phyloP scores from a whole-genome alignment of 176 grass and related monocot genomes.

The Microstegium vimineum region DNA sequence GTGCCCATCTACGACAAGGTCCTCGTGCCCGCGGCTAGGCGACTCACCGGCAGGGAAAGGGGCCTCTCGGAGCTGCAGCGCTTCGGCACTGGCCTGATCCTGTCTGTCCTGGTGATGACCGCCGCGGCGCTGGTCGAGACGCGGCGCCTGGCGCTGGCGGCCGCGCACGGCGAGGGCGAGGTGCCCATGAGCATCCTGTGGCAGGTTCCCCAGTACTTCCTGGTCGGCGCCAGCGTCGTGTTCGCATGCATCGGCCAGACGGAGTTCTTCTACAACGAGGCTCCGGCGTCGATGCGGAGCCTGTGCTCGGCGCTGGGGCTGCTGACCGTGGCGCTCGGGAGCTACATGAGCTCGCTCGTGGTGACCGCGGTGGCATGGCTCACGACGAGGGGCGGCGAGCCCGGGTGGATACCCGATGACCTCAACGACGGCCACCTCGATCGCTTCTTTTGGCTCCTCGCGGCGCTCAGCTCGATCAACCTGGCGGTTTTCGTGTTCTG shows the following conservation, averaged over 20 bases:
- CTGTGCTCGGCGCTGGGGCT: slow-evolving; percentile 39
- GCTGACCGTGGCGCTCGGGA: slow-evolving; percentile 40
- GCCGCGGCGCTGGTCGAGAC: slow-evolving; percentile 62
- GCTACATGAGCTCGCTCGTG: slow-evolving; percentile 55
- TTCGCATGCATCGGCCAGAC: slow-evolving; percentile 50
- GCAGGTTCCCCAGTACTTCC: slow-evolving; percentile 61
- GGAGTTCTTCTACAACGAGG: slow-evolving; percentile 61
- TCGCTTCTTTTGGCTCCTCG: slow-evolving; percentile 53
- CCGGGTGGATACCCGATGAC: slow-evolving; percentile 52
- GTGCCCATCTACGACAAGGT: slow-evolving; percentile 70
- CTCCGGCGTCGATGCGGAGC: slow-evolving; percentile 55
- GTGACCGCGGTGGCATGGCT: slow-evolving; percentile 32
- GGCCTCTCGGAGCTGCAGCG: slow-evolving; percentile 73
- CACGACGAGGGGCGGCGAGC: slow-evolving; percentile 27
- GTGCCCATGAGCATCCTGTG: slow-evolving; percentile 66
- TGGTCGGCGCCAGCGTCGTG: slow-evolving; percentile 52
- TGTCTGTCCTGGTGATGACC: slow-evolving; percentile 65
- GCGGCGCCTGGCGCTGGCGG: slow-evolving; percentile 38
- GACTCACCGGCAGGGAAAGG: slow-evolving; percentile 56
- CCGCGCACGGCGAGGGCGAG: not conserved
- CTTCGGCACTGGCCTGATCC: slow-evolving; percentile 58
- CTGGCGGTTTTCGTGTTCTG: slow-evolving; percentile 42
- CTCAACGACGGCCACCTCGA: slow-evolving; percentile 48
- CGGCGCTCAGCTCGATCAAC: slow-evolving; percentile 37
- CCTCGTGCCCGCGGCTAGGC: slow-evolving; percentile 48